These are phyloP conservation scores for Neofusicoccum ribis DNA, from an alignment of 2,329 filamentous ascomycete species.

Conservation along the genomic window DNA sequence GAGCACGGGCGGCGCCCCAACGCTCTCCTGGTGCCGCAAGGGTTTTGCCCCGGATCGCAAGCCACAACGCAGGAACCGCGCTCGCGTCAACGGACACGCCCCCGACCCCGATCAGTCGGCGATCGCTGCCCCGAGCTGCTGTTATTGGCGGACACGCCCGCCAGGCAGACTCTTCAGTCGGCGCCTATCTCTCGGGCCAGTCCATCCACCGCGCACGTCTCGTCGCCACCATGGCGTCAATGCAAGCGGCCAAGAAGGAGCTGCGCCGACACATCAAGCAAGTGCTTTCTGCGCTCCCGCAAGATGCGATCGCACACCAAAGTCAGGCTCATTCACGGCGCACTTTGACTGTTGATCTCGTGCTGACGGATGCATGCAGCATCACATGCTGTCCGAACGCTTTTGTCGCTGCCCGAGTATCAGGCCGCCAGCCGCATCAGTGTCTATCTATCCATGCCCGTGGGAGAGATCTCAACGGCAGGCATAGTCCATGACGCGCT, in stretches of 20 bases:
- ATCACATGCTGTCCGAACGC: slow-evolving; percentile 60
- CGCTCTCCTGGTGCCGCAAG: slow-evolving; percentile 1
- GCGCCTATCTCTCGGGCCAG: not conserved
- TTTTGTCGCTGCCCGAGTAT: slow-evolving; percentile 73
- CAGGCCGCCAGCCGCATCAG: slow-evolving; percentile 72
- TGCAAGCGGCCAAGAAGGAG: slow-evolving; percentile 72
- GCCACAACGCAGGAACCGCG: slow-evolving; percentile 16
- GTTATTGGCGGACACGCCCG: not conserved
- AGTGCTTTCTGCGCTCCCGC: slow-evolving; percentile 60
- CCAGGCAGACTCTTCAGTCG: slow-evolving; percentile 1
- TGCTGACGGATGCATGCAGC: slow-evolving; percentile 50
- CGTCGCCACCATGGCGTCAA: slow-evolving; percentile 21
- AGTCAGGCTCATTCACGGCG: slow-evolving; percentile 55
- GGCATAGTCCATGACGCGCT: slow-evolving; percentile 81
- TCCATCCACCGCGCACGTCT: not conserved
- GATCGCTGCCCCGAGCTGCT: not conserved
- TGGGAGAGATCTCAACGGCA: slow-evolving; percentile 80
- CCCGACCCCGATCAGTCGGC: not conserved
- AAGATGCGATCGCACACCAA: slow-evolving; percentile 65
- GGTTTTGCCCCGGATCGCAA: slow-evolving; percentile 10
- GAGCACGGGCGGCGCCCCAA: not conserved
- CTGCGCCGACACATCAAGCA: slow-evolving; percentile 70
- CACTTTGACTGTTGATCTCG: not conserved
- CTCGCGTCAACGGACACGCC: not conserved
- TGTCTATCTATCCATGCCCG: slow-evolving; percentile 91